phyloP scores from a whole-genome alignment of 78 protist species.

The Dictyostelium firmibasis region DNA sequence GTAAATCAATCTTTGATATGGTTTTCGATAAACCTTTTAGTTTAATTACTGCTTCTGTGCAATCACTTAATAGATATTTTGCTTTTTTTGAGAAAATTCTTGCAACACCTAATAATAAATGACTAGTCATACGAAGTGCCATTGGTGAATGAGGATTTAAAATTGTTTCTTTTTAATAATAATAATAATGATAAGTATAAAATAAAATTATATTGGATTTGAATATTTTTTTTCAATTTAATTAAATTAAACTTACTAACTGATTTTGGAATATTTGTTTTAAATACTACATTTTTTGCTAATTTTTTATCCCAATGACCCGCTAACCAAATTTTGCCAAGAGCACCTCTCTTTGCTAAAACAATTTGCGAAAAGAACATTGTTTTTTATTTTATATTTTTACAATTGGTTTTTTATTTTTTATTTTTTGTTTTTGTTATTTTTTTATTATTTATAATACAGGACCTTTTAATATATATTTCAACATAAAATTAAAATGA shows the following conservation, averaged over 20 bases:
- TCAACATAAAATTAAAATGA: no score
- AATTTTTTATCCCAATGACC: slow-evolving; percentile 90
- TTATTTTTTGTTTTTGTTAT: not conserved
- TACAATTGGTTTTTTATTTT: no score
- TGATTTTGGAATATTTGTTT: slow-evolving; percentile 79
- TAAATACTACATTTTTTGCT: slow-evolving; percentile 58
- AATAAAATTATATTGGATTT: no score
- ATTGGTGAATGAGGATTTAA: slow-evolving; percentile 83
- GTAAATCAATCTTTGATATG: slow-evolving; percentile 21
- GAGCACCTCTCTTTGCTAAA: slow-evolving; percentile 86
- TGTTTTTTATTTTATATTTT: not conserved
- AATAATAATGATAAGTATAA: no score
- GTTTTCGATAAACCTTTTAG: slow-evolving; percentile 61
- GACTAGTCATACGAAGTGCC: slow-evolving; percentile 94
- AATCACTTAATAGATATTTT: slow-evolving; percentile 79
- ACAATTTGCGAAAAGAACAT: slow-evolving; percentile 91
- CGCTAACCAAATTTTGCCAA: slow-evolving; percentile 93
- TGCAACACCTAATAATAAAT: slow-evolving; percentile 92
- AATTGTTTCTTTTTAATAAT: slow-evolving; percentile 30
- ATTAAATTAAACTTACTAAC: slow-evolving; percentile 33
- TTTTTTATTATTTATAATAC: no score
- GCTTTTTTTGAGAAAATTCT: slow-evolving; percentile 87
- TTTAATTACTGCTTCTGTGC: slow-evolving; percentile 79
- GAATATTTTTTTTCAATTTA: not conserved
- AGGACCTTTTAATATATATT: no score